Base-by-base conservation (phyloP, 2,329 filamentous ascomycete genomes). In the Cryphonectria japonica region DNA sequence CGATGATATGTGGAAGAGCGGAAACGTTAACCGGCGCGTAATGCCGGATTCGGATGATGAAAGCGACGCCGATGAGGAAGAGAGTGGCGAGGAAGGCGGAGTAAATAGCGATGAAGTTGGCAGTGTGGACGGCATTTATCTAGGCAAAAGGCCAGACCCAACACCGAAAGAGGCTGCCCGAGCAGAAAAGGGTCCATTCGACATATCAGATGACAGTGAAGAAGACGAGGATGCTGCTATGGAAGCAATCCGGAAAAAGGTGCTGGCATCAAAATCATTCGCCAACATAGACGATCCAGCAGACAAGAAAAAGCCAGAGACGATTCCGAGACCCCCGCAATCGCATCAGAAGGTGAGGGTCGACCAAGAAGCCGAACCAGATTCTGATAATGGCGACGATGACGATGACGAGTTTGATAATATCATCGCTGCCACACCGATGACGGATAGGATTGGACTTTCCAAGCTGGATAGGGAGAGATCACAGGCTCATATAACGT, bases 241-340 rank as follows among this genome's bases (percentile, higher is more conserved):
- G 95, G 95, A 93, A 50, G 95, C 97, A 77, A 91, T 99, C 67
- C 89, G 96, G 65, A 90, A 92, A 69, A 93, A 93, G 76, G 94
- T 98, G n/a, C 87, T 99, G 2, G 92, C 92, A 8, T 97, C 95
- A 8, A 98, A 95, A 78, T 89, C 94, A 0, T 99, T 99, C 77
- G 84, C 92, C 59, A 93, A 93, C 74, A 82, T 86, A 13, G 77
- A 80, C 72, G 76, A 59, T 57, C 67, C 82, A 62, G 80, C 81
- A 61, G 83, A 87, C 73, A 91, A 90, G 75, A 86, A 87, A 70
- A 78, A 79, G 43, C 89, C 87, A 0, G 86, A 91, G 76, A 88
- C 85, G n/a, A 90, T 93, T 72, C 80, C 88, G 11, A 85, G 87
- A 50, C 88, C 89, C 1, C 85, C 88, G 71, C 81, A 83, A 60